These are phyloP conservation scores for Lodderomyces theae DNA, from an alignment of 1,139 yeast genomes.

Conservation along the genomic window DNA sequence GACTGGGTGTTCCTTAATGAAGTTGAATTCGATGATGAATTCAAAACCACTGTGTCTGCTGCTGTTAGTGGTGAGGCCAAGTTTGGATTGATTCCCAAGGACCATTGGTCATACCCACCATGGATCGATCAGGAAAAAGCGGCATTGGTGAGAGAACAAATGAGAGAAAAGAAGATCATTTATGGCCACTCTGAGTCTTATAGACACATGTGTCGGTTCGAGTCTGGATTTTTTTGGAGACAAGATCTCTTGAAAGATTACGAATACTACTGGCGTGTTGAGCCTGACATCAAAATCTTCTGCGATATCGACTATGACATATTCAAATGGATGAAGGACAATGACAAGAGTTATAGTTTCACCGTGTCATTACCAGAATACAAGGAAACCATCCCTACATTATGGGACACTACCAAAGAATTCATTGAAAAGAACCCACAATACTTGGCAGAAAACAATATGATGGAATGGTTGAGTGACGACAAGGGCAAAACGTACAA, in stretches of 20 bases:
- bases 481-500: slow-evolving; percentile 69
- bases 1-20: slow-evolving; percentile 51
- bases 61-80: slow-evolving; percentile 41
- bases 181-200: slow-evolving; percentile 63
- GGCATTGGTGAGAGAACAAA: slow-evolving; percentile 46
- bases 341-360: slow-evolving; percentile 71
- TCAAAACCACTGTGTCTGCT: slow-evolving; percentile 32
- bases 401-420: slow-evolving; percentile 74
- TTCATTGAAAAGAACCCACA: slow-evolving; percentile 67
- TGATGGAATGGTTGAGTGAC: slow-evolving; percentile 69
- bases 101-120: slow-evolving; percentile 53
- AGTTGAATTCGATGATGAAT: slow-evolving; percentile 39
- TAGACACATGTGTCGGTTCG: slow-evolving; percentile 90
- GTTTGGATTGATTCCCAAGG: slow-evolving; percentile 44
- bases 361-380: slow-evolving; percentile 85
- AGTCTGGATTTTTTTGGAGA: slow-evolving; percentile 85
- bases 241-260: slow-evolving; percentile 69
- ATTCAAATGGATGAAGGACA: slow-evolving; percentile 76
- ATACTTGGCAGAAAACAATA: slow-evolving; percentile 60
- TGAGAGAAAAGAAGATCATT: slow-evolving; percentile 51
- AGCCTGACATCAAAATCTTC: slow-evolving; percentile 73
- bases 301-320: slow-evolving; percentile 84
- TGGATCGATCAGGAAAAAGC: slow-evolving; percentile 61
- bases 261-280: slow-evolving; percentile 93
- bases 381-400: slow-evolving; percentile 71